A percentile compares a stretch with the other conserved stretches of the same genome.
Conservation (phyloP, 108 stramenopile species). For the Cyclotella kingstonii region DNA sequence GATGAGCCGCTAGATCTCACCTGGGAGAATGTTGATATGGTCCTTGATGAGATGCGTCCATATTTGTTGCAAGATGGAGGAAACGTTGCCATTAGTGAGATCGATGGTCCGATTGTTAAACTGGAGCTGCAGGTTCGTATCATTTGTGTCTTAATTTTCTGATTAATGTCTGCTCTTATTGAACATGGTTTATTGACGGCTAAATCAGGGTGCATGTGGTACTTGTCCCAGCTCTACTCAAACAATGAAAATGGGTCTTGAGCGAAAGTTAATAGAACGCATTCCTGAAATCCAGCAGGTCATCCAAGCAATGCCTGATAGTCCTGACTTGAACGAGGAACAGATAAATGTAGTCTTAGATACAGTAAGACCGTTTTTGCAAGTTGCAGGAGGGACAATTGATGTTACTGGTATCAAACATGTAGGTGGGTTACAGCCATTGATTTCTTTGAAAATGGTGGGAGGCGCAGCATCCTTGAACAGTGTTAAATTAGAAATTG, state of each 20-base stretch:
- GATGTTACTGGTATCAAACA: conserved; percentile 66
- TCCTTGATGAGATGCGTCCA: conserved; percentile 93
- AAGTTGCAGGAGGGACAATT: conserved; percentile 92
- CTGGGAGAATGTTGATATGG: conserved; percentile 93
- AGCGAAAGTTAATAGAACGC: conserved; percentile 79
- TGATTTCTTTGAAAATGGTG: conserved; percentile 86
- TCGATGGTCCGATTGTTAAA: conserved; percentile 94
- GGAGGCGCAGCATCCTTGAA: conserved; percentile 83
- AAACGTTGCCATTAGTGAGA: conserved; percentile 90
- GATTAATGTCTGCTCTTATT: background rate
- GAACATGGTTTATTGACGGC: background rate
- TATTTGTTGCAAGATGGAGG: conserved; percentile 90
- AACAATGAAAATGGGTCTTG: conserved; percentile 99
- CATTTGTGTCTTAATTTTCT: background rate
- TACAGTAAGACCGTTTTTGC: conserved; percentile 93
- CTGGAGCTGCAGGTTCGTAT: conserved; percentile 84
- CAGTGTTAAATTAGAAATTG: conserved; percentile 95
- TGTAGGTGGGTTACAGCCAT: conserved; percentile 80
- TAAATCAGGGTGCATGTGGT: conserved; percentile 88
- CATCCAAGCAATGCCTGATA: conserved; percentile 91
- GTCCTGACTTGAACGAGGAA: conserved; percentile 75
- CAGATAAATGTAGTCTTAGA: conserved; percentile 85
- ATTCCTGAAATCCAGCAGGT: conserved; percentile 98
- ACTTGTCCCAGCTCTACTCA: conserved; percentile 93
- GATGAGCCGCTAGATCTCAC: conserved; percentile 86